Evolutionary conservation across 345 rosid species (phyloP).

Genomic region (Trapa incisa): DNA sequence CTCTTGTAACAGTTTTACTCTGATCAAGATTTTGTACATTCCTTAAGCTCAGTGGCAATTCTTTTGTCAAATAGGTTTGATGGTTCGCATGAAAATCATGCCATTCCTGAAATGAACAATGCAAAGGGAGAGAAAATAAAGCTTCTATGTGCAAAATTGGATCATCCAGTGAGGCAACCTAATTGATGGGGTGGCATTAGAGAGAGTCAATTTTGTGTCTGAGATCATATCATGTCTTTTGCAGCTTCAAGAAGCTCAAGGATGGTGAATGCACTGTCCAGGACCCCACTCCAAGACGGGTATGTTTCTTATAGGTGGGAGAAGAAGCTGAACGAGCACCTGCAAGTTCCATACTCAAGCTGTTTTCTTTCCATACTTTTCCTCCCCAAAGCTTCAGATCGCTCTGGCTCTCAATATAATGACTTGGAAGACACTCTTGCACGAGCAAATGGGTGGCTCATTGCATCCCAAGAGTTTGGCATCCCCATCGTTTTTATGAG

Average conservation of each 20-base stretch:
- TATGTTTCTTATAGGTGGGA: constrained; percentile 86
- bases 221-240: constrained; percentile 3
- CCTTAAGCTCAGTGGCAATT: no score
- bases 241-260: constrained; percentile 72
- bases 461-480: constrained; percentile 65
- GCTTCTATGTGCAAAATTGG: no score
- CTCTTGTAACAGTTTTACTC: no score
- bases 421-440: constrained; percentile 96
- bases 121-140: no score
- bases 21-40: no score
- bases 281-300: constrained; percentile 86
- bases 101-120: no score
- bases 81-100: no score
- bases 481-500: constrained; percentile 79
- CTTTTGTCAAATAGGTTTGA: no score
- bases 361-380: constrained; percentile 72
- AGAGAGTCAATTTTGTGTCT: background rate
- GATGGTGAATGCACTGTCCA: constrained; percentile 58
- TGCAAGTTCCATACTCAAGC: constrained; percentile 66
- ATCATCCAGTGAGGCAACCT: no score
- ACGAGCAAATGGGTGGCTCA: constrained; percentile 81
- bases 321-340: constrained; percentile 48
- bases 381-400: constrained; percentile 81
- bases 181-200: background rate
- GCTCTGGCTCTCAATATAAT: constrained; percentile 60